Evolutionary conservation across 1,284 basidiomycete species (phyloP).

Genomic region (Microbotryomycetes sp.): DNA sequence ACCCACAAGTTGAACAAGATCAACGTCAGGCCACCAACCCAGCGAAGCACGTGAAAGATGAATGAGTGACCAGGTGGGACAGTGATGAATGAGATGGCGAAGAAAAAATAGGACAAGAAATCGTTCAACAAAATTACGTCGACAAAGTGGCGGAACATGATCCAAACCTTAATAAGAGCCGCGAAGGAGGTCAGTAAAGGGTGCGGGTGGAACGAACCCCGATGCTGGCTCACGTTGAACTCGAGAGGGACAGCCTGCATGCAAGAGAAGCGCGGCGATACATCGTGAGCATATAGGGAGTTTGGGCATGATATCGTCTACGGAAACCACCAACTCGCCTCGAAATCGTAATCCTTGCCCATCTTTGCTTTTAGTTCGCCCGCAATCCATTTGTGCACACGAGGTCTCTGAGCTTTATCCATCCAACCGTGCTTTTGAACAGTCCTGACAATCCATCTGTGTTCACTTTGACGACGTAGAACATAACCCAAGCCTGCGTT

Average conservation of each 20-base stretch:
- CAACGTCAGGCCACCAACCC: constrained; percentile 75
- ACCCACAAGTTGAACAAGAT: constrained; percentile 98
- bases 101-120: constrained; percentile 91
- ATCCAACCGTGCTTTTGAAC: constrained; percentile 80
- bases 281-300: constrained; percentile 2
- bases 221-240: constrained; percentile 55
- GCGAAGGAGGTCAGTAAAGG: too few species aligned
- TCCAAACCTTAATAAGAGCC: constrained; percentile 55
- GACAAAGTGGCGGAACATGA: constrained; percentile 84
- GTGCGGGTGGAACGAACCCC: too few species aligned
- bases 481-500: constrained; percentile 91
- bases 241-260: constrained; percentile 50
- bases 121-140: constrained; percentile 96
- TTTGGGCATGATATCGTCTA: not conserved
- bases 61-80: constrained; percentile 68
- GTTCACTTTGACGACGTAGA: constrained; percentile 87
- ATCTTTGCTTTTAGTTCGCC: constrained; percentile 84
- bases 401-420: constrained; percentile 60
- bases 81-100: constrained; percentile 72
- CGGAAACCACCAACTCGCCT: constrained; percentile 51
- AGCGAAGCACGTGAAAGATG: constrained; percentile 67
- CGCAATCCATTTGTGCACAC: constrained; percentile 61
- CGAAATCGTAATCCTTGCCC: constrained; percentile 87
- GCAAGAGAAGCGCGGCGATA: constrained; percentile 54
- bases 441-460: constrained; percentile 81